phyloP scores from a whole-genome alignment of 1,284 basidiomycete genomes.

The Athelia psychrophila region DNA sequence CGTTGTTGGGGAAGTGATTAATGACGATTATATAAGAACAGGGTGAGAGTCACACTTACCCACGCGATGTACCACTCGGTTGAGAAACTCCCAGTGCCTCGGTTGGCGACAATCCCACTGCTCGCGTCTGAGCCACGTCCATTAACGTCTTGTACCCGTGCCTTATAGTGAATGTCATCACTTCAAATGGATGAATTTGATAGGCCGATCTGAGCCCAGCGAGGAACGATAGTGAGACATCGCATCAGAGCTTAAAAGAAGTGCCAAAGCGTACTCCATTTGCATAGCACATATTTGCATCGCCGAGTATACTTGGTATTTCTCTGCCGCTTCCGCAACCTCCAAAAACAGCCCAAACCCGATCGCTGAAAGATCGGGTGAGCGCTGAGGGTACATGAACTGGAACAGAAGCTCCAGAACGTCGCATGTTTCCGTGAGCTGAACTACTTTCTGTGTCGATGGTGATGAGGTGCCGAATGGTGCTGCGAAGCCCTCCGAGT shows the following conservation, averaged over 20 bases:
- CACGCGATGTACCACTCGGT: too few relatives aligned
- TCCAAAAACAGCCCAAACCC: conserved; percentile 1
- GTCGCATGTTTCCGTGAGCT: conserved; percentile 8
- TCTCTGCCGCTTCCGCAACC: conserved; percentile 17
- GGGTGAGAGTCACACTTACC: too few relatives aligned
- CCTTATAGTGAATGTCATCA: not conserved
- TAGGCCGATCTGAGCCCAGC: not conserved
- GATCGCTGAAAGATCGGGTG: conserved; percentile 5
- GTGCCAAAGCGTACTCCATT: conserved; percentile 4
- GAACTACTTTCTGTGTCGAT: conserved; percentile 4
- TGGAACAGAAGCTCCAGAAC: conserved; percentile 13
- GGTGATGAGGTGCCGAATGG: not conserved
- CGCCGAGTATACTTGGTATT: conserved; percentile 14
- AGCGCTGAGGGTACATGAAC: conserved; percentile 13
- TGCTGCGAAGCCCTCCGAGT: not conserved
- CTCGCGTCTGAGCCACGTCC: too few relatives aligned
- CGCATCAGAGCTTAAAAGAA: not conserved
- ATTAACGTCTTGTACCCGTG: not conserved
- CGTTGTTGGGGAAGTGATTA: too few relatives aligned
- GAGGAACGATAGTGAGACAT: not conserved
- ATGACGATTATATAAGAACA: too few relatives aligned
- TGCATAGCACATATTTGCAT: conserved; percentile 3
- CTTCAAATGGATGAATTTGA: not conserved
- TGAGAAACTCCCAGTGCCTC: too few relatives aligned
- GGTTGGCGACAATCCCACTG: too few relatives aligned